Evolutionary conservation across 768 basidiomycete genomes (phyloP), one percentile per base, ranked within the genome.

Genomic region (Terana coerulea): DNA sequence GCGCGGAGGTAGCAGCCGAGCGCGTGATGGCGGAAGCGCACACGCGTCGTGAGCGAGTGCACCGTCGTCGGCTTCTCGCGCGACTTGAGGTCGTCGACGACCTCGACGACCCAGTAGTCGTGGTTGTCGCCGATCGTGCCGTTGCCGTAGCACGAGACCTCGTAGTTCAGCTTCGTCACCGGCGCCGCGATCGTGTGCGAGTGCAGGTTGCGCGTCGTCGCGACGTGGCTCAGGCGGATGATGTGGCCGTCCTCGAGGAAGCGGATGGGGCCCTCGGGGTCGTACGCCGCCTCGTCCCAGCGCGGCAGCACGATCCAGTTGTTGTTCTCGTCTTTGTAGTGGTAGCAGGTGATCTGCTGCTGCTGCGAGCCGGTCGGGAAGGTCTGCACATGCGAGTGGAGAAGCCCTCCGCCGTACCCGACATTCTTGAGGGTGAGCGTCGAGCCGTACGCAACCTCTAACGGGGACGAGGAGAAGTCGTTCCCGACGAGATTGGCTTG

Each of bases 281-380:
- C 77, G 62, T 86, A 80, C 1, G 67, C 63, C 0, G 80, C 73
- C 53, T 87, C 81, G 29, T 87, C 80, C 97, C 95, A 98, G 1
- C 74, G 75, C 5, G 92, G 93, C 1, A 85, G 73, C 57, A 98
- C 65, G 15, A 72, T 61, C 88, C 92, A 98, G 39, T 98, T 77
- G 72, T 99, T 99, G 77, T 99, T 99, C 42, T 86, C 83, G 64
- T 98, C 97, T 72, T 97, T 98, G 81, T 99, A 98, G 72, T 99
- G 97, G 67, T 98, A 99, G 69, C 97, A 99, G 0, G 97, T 98
- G 3, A 98, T 84, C 69, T 99, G 97, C 62, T 98, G 97, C 64
- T 98, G 97, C 51, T 74, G 73, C 0, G 94, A 97, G 11, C 95
- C 97, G 19, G 85, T 76, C 0, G 97, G 97, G 66, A 85, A 97